These are phyloP conservation scores for Eucalyptus sp. DNA, from an alignment of 345 rosid species.

Conservation along the genomic window DNA sequence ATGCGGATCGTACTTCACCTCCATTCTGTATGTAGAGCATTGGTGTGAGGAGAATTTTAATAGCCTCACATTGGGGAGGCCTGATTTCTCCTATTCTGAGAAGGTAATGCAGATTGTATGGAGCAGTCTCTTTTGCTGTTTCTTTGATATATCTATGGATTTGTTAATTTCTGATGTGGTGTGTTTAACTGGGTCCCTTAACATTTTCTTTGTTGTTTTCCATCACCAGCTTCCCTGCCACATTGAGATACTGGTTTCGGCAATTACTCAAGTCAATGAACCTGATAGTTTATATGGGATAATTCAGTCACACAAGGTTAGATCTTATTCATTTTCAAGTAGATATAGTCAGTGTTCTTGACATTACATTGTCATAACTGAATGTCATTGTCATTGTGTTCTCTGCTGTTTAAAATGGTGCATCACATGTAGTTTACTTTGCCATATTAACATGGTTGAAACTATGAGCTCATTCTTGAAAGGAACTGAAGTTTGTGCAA, in stretches of 20 bases:
- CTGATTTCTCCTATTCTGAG: constrained; percentile 83
- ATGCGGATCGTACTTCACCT: constrained; percentile 81
- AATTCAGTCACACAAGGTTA: constrained; percentile 80
- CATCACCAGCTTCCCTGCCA: constrained; percentile 59
- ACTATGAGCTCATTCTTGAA: background rate
- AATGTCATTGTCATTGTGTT: background rate
- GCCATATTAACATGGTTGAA: background rate
- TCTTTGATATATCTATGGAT: background rate
- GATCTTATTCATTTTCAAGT: background rate
- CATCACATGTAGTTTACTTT: background rate
- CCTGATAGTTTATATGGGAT: constrained; percentile 97
- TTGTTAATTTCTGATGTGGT: background rate
- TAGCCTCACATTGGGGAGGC: constrained; percentile 62
- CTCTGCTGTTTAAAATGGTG: background rate
- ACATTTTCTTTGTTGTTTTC: background rate
- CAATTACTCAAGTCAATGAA: constrained; percentile 83
- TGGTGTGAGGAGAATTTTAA: constrained; percentile 94
- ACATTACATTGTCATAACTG: background rate
- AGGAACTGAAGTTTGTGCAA: background rate
- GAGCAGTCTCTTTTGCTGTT: background rate
- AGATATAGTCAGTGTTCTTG: background rate
- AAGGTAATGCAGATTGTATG: constrained; percentile 30
- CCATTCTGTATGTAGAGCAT: constrained; percentile 84
- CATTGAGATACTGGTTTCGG: constrained; percentile 75
- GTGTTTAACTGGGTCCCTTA: background rate